Evolutionary conservation across 805 yeast species (phyloP).

Genomic region (Yamadazyma insecticola): DNA sequence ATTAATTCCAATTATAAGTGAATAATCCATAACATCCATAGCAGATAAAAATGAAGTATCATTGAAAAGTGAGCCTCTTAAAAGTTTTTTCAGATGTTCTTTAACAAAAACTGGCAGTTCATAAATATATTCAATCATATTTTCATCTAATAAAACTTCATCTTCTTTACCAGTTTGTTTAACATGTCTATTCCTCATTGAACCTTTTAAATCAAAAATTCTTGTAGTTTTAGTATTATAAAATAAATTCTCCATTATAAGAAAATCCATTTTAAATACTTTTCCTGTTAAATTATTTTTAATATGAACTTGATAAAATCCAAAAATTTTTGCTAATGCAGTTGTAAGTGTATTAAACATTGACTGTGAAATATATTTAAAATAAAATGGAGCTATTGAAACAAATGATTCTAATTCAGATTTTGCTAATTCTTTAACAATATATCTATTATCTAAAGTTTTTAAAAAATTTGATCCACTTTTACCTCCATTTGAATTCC

Average conservation of each 20-base stretch:
- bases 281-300: constrained; percentile 73
- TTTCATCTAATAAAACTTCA: constrained; percentile 92
- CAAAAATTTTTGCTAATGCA: constrained; percentile 89
- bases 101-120: constrained; percentile 93
- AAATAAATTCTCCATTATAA: constrained; percentile 94
- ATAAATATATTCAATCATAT: constrained; percentile 96
- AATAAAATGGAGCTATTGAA: constrained; percentile 93
- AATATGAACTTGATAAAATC: constrained; percentile 87
- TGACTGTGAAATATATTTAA: constrained; percentile 93
- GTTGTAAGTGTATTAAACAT: constrained; percentile 93
- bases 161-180: constrained; percentile 94
- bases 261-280: constrained; percentile 78
- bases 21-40: constrained; percentile 98
- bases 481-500: constrained; percentile 97
- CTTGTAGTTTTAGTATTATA: constrained; percentile 77
- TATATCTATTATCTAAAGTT: constrained; percentile 84
- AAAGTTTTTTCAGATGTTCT: constrained; percentile 81
- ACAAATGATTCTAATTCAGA: constrained; percentile 91
- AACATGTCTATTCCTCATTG: constrained; percentile 96
- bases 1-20: constrained; percentile 90
- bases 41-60: constrained; percentile 91
- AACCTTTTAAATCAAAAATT: constrained; percentile 93
- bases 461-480: constrained; percentile 93
- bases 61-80: constrained; percentile 89
- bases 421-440: constrained; percentile 83